Evolutionary conservation across 2,329 filamentous ascomycete genomes (phyloP).

Genomic region (Neonectria neomacrospora): DNA sequence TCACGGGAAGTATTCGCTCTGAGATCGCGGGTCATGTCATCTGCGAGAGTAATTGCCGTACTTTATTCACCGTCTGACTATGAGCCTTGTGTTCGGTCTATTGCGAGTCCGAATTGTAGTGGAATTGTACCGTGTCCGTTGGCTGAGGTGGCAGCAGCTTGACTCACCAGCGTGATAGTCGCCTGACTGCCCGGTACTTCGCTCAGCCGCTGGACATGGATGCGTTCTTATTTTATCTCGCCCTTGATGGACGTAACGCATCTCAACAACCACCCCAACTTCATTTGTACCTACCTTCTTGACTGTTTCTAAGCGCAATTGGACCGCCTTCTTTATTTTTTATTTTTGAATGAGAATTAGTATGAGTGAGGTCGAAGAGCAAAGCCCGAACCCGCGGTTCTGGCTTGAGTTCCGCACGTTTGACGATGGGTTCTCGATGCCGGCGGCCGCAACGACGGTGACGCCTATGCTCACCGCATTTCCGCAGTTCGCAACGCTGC

Average conservation of each 20-base stretch:
- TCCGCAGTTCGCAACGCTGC: conserved; percentile 54
- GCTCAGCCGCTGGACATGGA: conserved; percentile 24
- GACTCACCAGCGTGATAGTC: conserved; percentile 31
- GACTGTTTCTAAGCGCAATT: conserved; percentile 13
- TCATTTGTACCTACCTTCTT: background rate
- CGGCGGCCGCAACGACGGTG: conserved; percentile 4
- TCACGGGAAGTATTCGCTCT: background rate
- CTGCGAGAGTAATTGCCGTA: background rate
- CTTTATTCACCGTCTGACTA: background rate
- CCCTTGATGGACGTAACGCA: conserved; percentile 16
- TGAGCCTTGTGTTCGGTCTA: background rate
- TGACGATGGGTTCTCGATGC: conserved; percentile 51
- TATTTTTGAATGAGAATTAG: conserved; percentile 14
- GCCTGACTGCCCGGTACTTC: conserved; percentile 30
- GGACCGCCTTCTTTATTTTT: conserved; percentile 5
- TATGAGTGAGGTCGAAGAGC: conserved; percentile 41
- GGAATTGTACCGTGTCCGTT: background rate
- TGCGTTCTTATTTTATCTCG: conserved; percentile 29
- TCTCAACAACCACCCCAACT: conserved; percentile 6
- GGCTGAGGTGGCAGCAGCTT: conserved; percentile 15
- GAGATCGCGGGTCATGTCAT: background rate
- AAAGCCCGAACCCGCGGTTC: conserved; percentile 49
- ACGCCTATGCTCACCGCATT: conserved; percentile 41
- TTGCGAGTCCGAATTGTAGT: background rate
- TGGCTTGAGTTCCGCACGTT: conserved; percentile 60